A percentile compares a stretch with the other conserved stretches of the same genome.
Conservation (phyloP, 2,329 filamentous ascomycete genomes). For the Xylaria digitata region DNA sequence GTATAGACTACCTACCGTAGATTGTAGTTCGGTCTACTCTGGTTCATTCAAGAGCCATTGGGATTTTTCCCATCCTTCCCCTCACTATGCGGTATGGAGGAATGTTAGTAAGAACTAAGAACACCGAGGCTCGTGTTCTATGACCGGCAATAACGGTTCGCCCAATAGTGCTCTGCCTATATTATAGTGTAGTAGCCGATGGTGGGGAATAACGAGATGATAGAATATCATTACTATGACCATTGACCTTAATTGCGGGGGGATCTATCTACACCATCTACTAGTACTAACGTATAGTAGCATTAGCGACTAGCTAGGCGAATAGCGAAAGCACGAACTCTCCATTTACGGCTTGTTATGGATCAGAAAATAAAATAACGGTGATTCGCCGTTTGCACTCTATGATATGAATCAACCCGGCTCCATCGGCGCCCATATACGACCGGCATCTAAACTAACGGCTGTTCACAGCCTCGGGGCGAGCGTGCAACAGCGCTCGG, state of each 20-base stretch:
- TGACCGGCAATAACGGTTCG: conserved; percentile 10
- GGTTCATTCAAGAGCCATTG: not conserved
- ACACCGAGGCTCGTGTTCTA: conserved; percentile 8
- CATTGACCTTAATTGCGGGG: conserved; percentile 1
- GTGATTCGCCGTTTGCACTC: not conserved
- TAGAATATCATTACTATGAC: not conserved
- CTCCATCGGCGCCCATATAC: not conserved
- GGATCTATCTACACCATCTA: conserved; percentile 3
- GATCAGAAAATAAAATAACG: not conserved
- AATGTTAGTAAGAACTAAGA: not conserved
- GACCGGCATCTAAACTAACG: conserved; percentile 8
- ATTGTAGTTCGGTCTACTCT: not conserved
- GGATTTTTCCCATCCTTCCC: not conserved
- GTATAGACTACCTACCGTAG: not conserved
- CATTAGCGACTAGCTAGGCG: not conserved
- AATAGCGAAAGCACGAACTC: conserved; percentile 2
- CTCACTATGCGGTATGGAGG: not conserved
- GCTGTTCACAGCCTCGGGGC: not conserved
- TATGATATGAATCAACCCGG: no score
- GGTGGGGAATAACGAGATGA: not conserved
- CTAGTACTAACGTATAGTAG: not conserved
- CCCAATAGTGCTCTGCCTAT: conserved; percentile 2
- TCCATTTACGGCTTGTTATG: not conserved
- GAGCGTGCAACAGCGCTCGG: not conserved
- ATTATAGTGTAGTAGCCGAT: conserved; percentile 2